These are phyloP conservation scores for Saccharomyces paradoxus DNA, from an alignment of 805 yeast genomes.

Conservation along the genomic window DNA sequence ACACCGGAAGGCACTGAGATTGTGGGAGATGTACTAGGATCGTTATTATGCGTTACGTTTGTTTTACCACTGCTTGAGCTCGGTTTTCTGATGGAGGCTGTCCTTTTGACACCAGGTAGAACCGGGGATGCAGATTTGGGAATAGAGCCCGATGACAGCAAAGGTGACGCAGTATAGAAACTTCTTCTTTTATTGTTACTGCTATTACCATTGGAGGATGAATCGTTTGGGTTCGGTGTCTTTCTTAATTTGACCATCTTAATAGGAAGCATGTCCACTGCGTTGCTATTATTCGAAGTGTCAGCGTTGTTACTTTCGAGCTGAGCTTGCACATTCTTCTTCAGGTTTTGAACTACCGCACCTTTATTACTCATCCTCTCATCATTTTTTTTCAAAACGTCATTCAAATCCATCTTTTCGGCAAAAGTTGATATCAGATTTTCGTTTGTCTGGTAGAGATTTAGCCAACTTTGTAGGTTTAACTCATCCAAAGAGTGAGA, in stretches of 20 bases:
- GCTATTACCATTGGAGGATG: neutral
- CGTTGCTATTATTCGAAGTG: neutral
- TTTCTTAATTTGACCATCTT: conserved; percentile 8
- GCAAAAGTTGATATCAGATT: conserved; percentile 14
- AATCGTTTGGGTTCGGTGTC: neutral
- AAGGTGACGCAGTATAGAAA: conserved; percentile 6
- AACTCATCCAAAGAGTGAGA: neutral
- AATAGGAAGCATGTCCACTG: conserved; percentile 1
- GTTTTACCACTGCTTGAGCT: conserved; percentile 1
- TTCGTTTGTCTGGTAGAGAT: conserved; percentile 13
- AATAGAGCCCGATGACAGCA: neutral
- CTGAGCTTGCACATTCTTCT: neutral
- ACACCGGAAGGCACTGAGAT: neutral
- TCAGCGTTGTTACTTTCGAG: neutral
- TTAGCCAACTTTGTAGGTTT: conserved; percentile 13
- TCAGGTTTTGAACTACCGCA: neutral
- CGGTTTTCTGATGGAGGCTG: conserved; percentile 7
- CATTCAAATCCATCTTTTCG: conserved; percentile 9
- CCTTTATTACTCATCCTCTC: neutral
- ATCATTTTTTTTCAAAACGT: neutral
- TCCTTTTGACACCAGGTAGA: conserved; percentile 15
- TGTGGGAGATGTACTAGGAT: conserved; percentile 2
- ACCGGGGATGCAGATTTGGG: neutral
- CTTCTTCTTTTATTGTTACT: conserved; percentile 5
- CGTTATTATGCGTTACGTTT: neutral